Percentiles rank a stretch among this genome's conserved stretches.
Conservation (phyloP, 345 rosid species). For the Carallia pectinifolia region DNA sequence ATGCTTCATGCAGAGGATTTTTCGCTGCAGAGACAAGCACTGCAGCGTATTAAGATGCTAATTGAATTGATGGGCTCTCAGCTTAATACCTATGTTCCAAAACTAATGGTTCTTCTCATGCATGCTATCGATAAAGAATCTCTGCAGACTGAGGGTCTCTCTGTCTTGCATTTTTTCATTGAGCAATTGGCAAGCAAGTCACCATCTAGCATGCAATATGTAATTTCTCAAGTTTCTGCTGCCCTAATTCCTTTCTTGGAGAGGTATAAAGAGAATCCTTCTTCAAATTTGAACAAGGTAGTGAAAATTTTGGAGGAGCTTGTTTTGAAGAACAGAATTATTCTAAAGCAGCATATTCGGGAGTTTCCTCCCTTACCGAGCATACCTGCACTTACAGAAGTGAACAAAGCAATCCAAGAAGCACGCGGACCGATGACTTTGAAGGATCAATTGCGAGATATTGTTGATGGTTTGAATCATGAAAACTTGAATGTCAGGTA, state of each 20-base stretch:
- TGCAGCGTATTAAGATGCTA: slow-evolving; percentile 82
- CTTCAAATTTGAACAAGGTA: slow-evolving; percentile 53
- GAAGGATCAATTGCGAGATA: slow-evolving; percentile 80
- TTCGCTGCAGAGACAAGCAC: slow-evolving; percentile 80
- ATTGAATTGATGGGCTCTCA: slow-evolving; percentile 91
- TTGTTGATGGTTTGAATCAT: slow-evolving; percentile 76
- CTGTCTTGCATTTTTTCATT: slow-evolving; percentile 75
- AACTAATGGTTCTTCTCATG: slow-evolving; percentile 94
- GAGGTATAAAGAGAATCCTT: slow-evolving; percentile 58
- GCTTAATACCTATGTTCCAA: slow-evolving; percentile 85
- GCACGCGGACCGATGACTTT: slow-evolving; percentile 84
- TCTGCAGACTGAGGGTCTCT: slow-evolving; percentile 86
- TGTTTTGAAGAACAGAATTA: slow-evolving; percentile 69
- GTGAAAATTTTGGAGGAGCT: slow-evolving; percentile 85
- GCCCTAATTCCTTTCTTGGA: slow-evolving; percentile 92
- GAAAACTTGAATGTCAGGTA: slow-evolving; percentile 97
- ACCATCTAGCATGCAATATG: slow-evolving; percentile 83
- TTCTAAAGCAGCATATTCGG: slow-evolving; percentile 79
- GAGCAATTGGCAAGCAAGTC: slow-evolving; percentile 69
- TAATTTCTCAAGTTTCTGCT: slow-evolving; percentile 89
- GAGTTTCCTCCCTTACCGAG: slow-evolving; percentile 92
- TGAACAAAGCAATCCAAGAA: slow-evolving; percentile 87
- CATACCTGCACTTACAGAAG: slow-evolving; percentile 67
- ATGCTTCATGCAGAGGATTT: slow-evolving; percentile 80
- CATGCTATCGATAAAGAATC: slow-evolving; percentile 82